Evolutionary conservation across 805 yeast genomes (phyloP), one percentile per base, ranked within the genome.

Genomic region (Yarrowia osloensis): DNA sequence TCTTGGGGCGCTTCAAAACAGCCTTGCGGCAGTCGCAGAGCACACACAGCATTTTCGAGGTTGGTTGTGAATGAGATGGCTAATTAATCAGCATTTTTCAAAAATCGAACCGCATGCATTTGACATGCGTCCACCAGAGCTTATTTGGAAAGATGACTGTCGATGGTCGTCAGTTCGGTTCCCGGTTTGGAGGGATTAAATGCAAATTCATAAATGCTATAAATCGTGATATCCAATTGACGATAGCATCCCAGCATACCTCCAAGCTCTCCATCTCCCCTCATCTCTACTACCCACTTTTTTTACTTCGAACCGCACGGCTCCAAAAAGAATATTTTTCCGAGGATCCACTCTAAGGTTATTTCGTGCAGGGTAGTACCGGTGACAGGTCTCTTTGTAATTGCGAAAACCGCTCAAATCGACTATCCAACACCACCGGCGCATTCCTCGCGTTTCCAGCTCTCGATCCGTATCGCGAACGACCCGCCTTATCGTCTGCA

Each of bases 1-100:
- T 95, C 75, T 96, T 94, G 11, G 99, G 99, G 70, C 99, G 83
- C 73, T 87, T 89, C 81, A 95, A 83, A 22, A 89, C 89, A 0
- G 98, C 97, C 73, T 90, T 90, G 66, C 94, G 83, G 37, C 84
- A 81, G 71, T 86, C 88, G 75, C 99, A 94, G 9, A 91, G 82
- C 78, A 93, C 97, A 79, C 99, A 94, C 17, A 88, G 80, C 70
- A 57, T 57, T 17, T 54, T 37, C 7, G 3, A 15, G 22, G 28
- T 19, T n/a, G n/a, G 42, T 13, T 4, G 28, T 7, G 24, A 3
- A 26, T 13, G 59, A 52, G 6, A 3, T 11, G 3, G 9, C 13
- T 7, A 21, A 50, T 33, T 50, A 50, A 5, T 50, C 33, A 24
- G 47, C 31, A 33, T 22, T 35, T 52, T 54, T 35, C 24, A 26